Evolutionary conservation across 805 yeast genomes (phyloP).

Genomic region (Huiozyma sinensis): DNA sequence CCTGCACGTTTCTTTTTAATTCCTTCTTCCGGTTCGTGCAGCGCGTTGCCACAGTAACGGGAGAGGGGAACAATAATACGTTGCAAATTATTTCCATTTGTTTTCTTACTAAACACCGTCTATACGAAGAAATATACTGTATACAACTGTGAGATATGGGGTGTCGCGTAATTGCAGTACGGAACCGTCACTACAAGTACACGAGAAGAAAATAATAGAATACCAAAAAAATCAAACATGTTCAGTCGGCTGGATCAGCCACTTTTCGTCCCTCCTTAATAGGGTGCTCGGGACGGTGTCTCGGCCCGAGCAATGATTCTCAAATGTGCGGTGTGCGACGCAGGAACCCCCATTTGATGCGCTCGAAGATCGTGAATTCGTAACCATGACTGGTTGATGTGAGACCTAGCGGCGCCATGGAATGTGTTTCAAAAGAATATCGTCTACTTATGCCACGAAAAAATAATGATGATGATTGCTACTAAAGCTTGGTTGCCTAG

Average conservation of each 20-base stretch:
- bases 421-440: conserved; percentile 1
- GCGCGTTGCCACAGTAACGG: too few species aligned
- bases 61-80: too few species aligned
- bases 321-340: conserved; percentile 2
- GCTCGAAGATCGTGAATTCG: neutral
- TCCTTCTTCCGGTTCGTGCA: too few species aligned
- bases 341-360: neutral
- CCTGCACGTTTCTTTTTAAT: too few species aligned
- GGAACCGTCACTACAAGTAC: too few species aligned
- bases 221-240: conserved; percentile 27
- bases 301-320: conserved; percentile 4
- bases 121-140: too few species aligned
- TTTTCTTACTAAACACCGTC: too few species aligned
- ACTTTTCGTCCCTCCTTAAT: conserved; percentile 27
- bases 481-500: conserved; percentile 4
- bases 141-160: too few species aligned
- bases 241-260: conserved; percentile 18
- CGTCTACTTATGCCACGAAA: conserved; percentile 18
- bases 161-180: too few species aligned
- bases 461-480: conserved; percentile 1
- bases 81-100: too few species aligned
- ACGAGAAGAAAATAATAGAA: neutral
- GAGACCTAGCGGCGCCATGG: neutral
- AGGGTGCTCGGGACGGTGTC: conserved; percentile 13
- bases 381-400: neutral